Conservation (phyloP, 257 asterid species). For the Coffea eugenioides region DNA sequence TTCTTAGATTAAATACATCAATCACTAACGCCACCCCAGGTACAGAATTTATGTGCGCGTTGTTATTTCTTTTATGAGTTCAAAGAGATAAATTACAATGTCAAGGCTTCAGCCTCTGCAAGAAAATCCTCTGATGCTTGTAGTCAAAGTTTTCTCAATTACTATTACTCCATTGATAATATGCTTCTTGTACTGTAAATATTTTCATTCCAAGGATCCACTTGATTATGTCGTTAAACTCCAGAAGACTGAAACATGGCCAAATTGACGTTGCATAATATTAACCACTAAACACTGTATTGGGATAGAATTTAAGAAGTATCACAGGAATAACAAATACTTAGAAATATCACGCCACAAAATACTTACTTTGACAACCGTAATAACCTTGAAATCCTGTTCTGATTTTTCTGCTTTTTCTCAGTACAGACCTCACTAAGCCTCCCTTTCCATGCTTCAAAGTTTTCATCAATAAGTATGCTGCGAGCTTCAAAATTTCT, state of each 20-base stretch:
- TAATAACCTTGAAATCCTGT: background rate
- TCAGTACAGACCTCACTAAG: background rate
- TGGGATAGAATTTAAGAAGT: too few species aligned
- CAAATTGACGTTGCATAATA: background rate
- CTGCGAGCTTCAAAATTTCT: conserved; percentile 21
- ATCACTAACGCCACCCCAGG: background rate
- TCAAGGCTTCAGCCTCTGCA: background rate
- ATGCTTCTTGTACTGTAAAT: background rate
- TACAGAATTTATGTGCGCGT: background rate
- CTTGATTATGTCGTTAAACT: background rate
- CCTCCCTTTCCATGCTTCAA: conserved; percentile 12
- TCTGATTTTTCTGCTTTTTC: background rate
- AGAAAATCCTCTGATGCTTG: too few species aligned
- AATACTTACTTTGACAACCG: background rate
- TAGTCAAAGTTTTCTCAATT: too few species aligned
- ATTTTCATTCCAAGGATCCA: background rate
- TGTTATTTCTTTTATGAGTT: background rate
- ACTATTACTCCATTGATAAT: too few species aligned
- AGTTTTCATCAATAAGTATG: conserved; percentile 11
- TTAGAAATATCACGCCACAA: too few species aligned
- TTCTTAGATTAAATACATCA: background rate
- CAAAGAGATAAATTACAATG: background rate
- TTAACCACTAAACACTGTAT: too few species aligned
- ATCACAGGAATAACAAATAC: background rate
- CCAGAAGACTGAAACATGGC: background rate